Conservation (phyloP, 306 rosid species). For the Oemleria cerasiformis region DNA sequence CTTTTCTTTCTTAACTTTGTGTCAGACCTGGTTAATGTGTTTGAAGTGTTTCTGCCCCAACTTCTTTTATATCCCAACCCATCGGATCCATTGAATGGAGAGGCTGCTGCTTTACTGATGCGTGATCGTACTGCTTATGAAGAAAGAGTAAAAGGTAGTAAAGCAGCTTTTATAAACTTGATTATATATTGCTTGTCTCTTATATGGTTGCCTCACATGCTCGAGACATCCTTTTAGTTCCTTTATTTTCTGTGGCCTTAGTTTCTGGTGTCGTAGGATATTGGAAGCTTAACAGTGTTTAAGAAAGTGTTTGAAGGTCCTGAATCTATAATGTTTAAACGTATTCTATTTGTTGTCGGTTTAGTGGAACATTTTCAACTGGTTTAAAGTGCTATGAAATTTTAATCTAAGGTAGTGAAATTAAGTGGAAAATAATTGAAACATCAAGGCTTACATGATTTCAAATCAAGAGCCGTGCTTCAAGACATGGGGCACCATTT, state of each 20-base stretch:
- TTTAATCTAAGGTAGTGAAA: not conserved
- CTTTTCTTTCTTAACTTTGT: slow-evolving; percentile 7
- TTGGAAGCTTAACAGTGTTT: not conserved
- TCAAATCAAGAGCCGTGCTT: slow-evolving; percentile 2
- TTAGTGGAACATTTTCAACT: not conserved
- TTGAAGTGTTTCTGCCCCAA: slow-evolving; percentile 90
- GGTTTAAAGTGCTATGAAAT: not conserved
- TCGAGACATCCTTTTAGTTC: not conserved
- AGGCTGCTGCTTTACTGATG: slow-evolving; percentile 90
- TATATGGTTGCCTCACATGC: not conserved
- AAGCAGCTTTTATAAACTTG: slow-evolving; percentile 15
- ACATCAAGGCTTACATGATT: not conserved
- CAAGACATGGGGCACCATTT: not conserved
- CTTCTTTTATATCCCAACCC: slow-evolving; percentile 91
- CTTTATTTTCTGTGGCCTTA: not conserved
- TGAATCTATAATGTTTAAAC: not conserved
- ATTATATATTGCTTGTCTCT: not conserved
- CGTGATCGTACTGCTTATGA: slow-evolving; percentile 68
- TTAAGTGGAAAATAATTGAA: not conserved
- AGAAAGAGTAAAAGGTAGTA: slow-evolving; percentile 72
- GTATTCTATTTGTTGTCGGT: not conserved
- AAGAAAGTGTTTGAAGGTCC: not conserved
- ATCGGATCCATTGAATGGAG: slow-evolving; percentile 79
- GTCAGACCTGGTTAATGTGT: slow-evolving; percentile 81
- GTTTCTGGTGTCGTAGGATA: not conserved